phyloP scores from a whole-genome alignment of 805 yeast genomes.

The Clavispora asparagi region DNA sequence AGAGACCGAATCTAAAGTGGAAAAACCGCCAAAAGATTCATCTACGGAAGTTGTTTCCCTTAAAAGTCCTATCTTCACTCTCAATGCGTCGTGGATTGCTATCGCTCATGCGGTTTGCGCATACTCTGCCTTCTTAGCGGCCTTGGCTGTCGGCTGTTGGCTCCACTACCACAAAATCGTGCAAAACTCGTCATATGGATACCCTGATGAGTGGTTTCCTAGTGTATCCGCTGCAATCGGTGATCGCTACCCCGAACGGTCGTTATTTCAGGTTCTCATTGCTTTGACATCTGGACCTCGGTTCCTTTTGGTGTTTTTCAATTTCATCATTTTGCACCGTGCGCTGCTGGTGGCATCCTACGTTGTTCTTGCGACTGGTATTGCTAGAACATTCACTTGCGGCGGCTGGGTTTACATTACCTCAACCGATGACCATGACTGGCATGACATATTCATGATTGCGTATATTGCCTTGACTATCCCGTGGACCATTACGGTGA shows the following conservation, averaged over 20 bases:
- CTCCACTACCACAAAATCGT: conserved; percentile 88
- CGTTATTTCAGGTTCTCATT: conserved; percentile 83
- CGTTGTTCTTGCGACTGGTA: conserved; percentile 55
- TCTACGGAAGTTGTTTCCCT: neutral
- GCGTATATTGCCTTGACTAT: conserved; percentile 79
- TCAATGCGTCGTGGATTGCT: conserved; percentile 67
- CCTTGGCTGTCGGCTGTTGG: conserved; percentile 66
- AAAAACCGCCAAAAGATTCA: neutral
- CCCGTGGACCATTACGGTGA: conserved; percentile 79
- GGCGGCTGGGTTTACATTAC: conserved; percentile 99
- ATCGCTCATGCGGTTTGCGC: conserved; percentile 72
- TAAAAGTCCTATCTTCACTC: conserved; percentile 9
- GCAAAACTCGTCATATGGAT: conserved; percentile 77
- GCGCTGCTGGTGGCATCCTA: conserved; percentile 30
- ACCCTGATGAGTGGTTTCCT: conserved; percentile 99
- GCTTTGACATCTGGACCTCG: conserved; percentile 94
- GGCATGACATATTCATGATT: conserved; percentile 95
- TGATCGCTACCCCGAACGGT: conserved; percentile 93
- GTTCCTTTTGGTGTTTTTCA: conserved; percentile 55
- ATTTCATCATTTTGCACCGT: conserved; percentile 44
- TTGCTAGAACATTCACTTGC: conserved; percentile 86
- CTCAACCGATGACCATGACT: conserved; percentile 93
- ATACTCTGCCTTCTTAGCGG: conserved; percentile 65
- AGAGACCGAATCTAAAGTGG: neutral
- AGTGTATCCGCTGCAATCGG: conserved; percentile 97